Evolutionary conservation across 208 protist species (phyloP), one percentile per base, ranked within the genome.

Genomic region (Plasmodiophora brassicae): DNA sequence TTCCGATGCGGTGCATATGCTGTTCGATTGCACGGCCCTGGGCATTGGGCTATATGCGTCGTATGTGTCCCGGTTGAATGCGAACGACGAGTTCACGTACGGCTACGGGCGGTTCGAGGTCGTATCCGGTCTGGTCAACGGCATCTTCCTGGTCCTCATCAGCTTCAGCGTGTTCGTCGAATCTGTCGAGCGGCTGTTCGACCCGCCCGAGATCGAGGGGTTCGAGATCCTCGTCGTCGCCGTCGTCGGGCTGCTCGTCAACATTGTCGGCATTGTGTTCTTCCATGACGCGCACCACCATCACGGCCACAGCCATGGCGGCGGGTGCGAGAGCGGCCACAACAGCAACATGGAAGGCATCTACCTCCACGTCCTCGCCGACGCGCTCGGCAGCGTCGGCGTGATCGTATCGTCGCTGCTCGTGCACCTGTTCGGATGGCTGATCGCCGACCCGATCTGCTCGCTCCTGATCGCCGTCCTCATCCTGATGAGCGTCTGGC

Each of bases 1-100:
- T 57, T 96, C 95, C 0, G 97, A 98, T 93, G 94, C 95, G 0
- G 97, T 97, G 87, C 97, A 98, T 91, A 99, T 99, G 97, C 91
- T 98, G 20, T 95, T 98, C 39, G 97, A 99, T 89, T 96, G 93
- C 1, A 93, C 93, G 8, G 97, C 97, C 0, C 91, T 99, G 20
- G 92, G 91, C n/a, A 96, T 98, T 89, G 97, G 95, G 0, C 92
- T 98, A 14, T 94, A 93, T 65, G 96, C 96, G 0, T 92, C 93
- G 1, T 94, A 96, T 88, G 96, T 98, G 1, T 71, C 94, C 35
- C 96, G 95, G 84, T 97, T 95, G 93, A 90, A 88, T 45, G 46
- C 92, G 45, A 95, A 95, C 57, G 35, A 88, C 0, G 45, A 44
- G 10, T 96, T 91, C 85, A 92, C 96, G 44, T 93, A 95, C 89